phyloP scores from a whole-genome alignment of 768 basidiomycete genomes.

The Naganishia onofrii region DNA sequence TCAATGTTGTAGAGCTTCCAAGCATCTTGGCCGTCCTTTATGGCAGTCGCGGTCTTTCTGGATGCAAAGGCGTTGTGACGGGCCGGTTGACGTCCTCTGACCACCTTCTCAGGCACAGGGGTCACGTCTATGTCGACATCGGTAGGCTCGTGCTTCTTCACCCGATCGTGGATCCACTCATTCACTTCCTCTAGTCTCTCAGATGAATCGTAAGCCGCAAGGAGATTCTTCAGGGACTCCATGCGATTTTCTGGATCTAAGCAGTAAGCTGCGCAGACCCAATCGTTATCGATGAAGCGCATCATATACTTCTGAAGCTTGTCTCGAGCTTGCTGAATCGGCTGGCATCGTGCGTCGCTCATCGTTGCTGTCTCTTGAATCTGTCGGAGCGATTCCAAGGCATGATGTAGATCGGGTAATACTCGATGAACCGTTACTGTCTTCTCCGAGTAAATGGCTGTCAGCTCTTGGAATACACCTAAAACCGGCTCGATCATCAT shows the following conservation, averaged over 20 bases:
- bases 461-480: not conserved
- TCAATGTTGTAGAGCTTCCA: too few relatives aligned
- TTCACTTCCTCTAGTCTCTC: too few relatives aligned
- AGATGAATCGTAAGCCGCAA: not conserved
- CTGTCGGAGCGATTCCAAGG: not conserved
- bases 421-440: not conserved
- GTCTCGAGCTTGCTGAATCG: not conserved
- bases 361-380: not conserved
- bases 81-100: too few relatives aligned
- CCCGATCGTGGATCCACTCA: too few relatives aligned
- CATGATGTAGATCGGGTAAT: constrained; percentile 1
- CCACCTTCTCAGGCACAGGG: too few relatives aligned
- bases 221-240: not conserved
- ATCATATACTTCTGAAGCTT: not conserved
- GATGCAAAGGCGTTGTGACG: too few relatives aligned
- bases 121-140: too few relatives aligned
- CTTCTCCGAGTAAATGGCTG: constrained; percentile 5
- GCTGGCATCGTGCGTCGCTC: not conserved
- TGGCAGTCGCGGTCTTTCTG: too few relatives aligned
- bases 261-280: constrained; percentile 5
- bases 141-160: too few relatives aligned
- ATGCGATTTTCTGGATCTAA: not conserved
- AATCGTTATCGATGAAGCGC: constrained; percentile 7
- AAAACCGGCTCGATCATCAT: not conserved
- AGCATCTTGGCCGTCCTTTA: too few relatives aligned